These are phyloP conservation scores for Fraxinus cuspidata DNA, from an alignment of 257 asterid species.

Conservation along the genomic window DNA sequence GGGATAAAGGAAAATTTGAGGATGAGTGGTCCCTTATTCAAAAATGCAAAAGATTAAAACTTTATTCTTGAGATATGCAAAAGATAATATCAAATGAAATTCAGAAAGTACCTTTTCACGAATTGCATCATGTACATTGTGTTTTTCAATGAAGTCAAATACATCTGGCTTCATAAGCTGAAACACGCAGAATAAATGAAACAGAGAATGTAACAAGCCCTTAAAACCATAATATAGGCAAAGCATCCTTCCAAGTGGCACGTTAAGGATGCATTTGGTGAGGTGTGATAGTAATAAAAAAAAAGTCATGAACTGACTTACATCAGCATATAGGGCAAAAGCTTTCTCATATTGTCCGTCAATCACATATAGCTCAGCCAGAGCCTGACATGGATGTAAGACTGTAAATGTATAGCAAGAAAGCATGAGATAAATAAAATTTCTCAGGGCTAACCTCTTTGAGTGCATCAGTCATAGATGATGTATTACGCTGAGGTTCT, in stretches of 20 bases:
- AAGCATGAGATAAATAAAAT: slow-evolving; percentile 16
- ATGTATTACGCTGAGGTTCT: slow-evolving; percentile 89
- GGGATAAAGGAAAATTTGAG: background rate
- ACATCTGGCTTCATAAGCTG: slow-evolving; percentile 91
- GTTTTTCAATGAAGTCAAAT: slow-evolving; percentile 94
- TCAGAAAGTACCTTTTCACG: slow-evolving; percentile 68
- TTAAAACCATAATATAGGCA: slow-evolving; percentile 17
- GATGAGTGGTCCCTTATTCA: slow-evolving; percentile 15
- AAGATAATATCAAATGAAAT: slow-evolving; percentile 10
- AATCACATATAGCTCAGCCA: slow-evolving; percentile 85
- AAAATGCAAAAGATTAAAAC: slow-evolving; percentile 1
- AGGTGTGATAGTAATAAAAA: slow-evolving; percentile 1
- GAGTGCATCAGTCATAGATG: slow-evolving; percentile 78
- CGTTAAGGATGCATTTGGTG: slow-evolving; percentile 18
- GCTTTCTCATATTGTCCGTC: slow-evolving; percentile 94
- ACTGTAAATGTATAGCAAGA: slow-evolving; percentile 22
- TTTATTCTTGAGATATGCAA: slow-evolving; percentile 12
- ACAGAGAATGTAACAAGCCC: slow-evolving; percentile 24
- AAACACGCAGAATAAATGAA: slow-evolving; percentile 28
- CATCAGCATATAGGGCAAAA: slow-evolving; percentile 90
- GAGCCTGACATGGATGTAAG: slow-evolving; percentile 57
- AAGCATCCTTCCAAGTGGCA: slow-evolving; percentile 14
- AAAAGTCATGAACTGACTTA: slow-evolving; percentile 36
- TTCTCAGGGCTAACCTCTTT: slow-evolving; percentile 64
- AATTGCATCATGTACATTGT: slow-evolving; percentile 79